These are phyloP conservation scores for Gracilariopsis chorda DNA, from an alignment of 23 red algal species.

Conservation along the genomic window DNA sequence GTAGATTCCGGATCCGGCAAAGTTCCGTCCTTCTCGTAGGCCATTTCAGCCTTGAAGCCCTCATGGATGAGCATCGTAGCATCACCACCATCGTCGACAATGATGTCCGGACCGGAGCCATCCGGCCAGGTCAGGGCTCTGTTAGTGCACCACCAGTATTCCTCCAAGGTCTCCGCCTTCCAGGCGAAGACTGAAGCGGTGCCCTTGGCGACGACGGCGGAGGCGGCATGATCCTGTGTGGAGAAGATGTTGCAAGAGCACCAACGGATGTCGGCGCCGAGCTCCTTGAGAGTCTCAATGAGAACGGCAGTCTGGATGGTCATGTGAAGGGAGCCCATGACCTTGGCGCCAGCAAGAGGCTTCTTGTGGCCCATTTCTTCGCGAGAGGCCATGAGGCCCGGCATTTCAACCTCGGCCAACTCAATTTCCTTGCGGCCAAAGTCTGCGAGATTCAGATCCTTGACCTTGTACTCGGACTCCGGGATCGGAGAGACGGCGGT, in stretches of 20 bases:
- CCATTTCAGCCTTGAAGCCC: slow-evolving; percentile 94
- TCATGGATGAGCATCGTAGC: slow-evolving; percentile 98
- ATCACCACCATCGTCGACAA: slow-evolving; percentile 98
- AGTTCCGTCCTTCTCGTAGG: slow-evolving; percentile 76
- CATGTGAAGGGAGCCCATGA: slow-evolving; percentile 99
- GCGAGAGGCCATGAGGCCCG: slow-evolving; percentile 87
- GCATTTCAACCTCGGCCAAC: slow-evolving; percentile 96
- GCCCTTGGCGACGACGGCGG: slow-evolving; percentile 85
- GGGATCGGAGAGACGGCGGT: slow-evolving; percentile 37
- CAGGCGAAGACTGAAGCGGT: slow-evolving; percentile 88
- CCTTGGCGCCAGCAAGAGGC: slow-evolving; percentile 80
- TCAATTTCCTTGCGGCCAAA: slow-evolving; percentile 93
- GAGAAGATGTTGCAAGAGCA: slow-evolving; percentile 99
- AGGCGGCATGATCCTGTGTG: slow-evolving; percentile 98
- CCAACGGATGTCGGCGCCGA: slow-evolving; percentile 95
- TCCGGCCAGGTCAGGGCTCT: slow-evolving; percentile 92
- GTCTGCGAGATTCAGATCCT: slow-evolving; percentile 83
- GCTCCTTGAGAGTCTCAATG: slow-evolving; percentile 95
- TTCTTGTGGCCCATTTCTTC: slow-evolving; percentile 87
- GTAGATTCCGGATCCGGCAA: slow-evolving; percentile 94
- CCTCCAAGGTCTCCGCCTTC: slow-evolving; percentile 94
- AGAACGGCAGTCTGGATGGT: slow-evolving; percentile 98
- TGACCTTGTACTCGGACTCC: slow-evolving; percentile 89
- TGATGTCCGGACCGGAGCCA: slow-evolving; percentile 87
- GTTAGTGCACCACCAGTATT: slow-evolving; percentile 99